A percentile compares a stretch with the other conserved stretches of the same genome.
phyloP scores from a whole-genome alignment of 768 basidiomycete genomes.

The Mycena leptocephala region DNA sequence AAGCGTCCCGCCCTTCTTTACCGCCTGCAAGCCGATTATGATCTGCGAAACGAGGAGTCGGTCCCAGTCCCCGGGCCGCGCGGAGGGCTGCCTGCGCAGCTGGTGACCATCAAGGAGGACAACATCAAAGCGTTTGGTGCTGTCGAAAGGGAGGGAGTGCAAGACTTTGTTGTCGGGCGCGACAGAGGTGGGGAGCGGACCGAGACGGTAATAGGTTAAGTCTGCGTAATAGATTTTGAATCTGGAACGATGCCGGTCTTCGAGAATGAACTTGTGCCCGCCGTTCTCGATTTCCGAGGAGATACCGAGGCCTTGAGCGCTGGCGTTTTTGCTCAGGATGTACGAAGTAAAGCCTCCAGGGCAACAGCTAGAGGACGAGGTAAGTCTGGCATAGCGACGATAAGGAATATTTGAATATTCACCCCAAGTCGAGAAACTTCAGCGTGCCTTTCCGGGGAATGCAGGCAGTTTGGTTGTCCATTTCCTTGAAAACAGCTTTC shows the following conservation, averaged over 20 bases:
- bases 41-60: conserved; percentile 44
- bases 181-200: conserved; percentile 33
- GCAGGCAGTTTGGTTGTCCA: conserved; percentile 37
- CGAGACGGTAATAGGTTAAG: conserved; percentile 38
- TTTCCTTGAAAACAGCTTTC: conserved; percentile 41
- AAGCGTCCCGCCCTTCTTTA: conserved; percentile 34
- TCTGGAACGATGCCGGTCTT: conserved; percentile 36
- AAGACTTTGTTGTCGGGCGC: conserved; percentile 7
- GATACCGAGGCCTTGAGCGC: conserved; percentile 45
- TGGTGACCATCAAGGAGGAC: conserved; percentile 44
- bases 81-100: conserved; percentile 31
- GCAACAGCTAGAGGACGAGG: conserved; percentile 39
- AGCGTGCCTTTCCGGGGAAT: conserved; percentile 29
- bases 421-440: conserved; percentile 47
- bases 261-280: conserved; percentile 43
- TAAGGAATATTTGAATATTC: background rate
- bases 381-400: background rate
- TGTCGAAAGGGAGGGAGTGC: conserved; percentile 35
- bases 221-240: conserved; percentile 40
- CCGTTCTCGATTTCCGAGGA: conserved; percentile 42
- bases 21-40: conserved; percentile 40
- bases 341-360: conserved; percentile 52
- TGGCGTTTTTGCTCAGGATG: conserved; percentile 42
- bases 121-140: conserved; percentile 38
- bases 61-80: conserved; percentile 27